A percentile compares a stretch with the other conserved stretches of the same genome.
These are phyloP conservation scores for Boletus insuetus DNA, from an alignment of 768 basidiomycete species.

Conservation along the genomic window DNA sequence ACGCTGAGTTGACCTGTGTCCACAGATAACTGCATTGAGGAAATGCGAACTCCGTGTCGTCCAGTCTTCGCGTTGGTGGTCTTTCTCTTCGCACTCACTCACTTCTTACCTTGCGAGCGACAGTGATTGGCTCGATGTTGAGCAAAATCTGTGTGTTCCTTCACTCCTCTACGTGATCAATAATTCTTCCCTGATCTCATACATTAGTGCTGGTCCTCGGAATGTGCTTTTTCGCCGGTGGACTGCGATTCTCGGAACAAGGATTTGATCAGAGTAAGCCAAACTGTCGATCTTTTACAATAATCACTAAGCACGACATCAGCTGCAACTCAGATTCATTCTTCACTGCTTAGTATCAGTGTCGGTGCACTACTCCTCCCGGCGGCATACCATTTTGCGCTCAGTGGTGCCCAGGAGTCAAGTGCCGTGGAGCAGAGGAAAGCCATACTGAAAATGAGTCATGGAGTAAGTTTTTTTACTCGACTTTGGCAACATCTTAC, in stretches of 20 bases:
- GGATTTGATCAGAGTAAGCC: constrained; percentile 70
- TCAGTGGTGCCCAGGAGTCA: constrained; percentile 23
- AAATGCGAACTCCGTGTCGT: constrained; percentile 83
- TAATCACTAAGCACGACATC: constrained; percentile 4
- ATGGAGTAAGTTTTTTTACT: constrained; percentile 39
- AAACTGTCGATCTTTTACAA: neutral
- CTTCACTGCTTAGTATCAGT: constrained; percentile 72
- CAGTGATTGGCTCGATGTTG: constrained; percentile 82
- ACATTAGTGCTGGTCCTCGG: constrained; percentile 71
- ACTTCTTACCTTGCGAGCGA: constrained; percentile 4
- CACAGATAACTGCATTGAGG: constrained; percentile 66
- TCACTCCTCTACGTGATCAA: neutral
- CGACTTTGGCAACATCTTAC: neutral
- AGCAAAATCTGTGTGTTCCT: constrained; percentile 61
- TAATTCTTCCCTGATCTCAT: constrained; percentile 5
- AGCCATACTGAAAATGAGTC: constrained; percentile 49
- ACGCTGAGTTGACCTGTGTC: neutral
- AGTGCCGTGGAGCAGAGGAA: constrained; percentile 33
- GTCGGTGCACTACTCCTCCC: constrained; percentile 79
- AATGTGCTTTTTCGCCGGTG: constrained; percentile 90
- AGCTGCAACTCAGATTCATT: constrained; percentile 68
- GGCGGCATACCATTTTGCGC: constrained; percentile 72
- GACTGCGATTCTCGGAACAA: constrained; percentile 74
- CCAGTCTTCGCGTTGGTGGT: constrained; percentile 66
- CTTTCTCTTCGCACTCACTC: neutral